Percentiles rank a stretch among this genome's conserved stretches.
Conservation (phyloP, 2,329 filamentous ascomycete species). For the Alternaria alternata region DNA sequence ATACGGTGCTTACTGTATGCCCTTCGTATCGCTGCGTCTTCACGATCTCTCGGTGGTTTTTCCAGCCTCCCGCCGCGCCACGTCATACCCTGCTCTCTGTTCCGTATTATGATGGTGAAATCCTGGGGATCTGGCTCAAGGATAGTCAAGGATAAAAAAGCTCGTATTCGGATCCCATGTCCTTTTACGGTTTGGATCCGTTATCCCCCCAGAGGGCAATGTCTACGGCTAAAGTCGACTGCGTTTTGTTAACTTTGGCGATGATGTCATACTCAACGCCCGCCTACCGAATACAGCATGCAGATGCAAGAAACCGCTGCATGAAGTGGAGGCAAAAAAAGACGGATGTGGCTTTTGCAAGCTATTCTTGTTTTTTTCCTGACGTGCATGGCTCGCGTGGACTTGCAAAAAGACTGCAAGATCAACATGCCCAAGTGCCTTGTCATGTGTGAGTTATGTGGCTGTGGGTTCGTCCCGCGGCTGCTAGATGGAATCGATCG, state of each 20-base stretch:
- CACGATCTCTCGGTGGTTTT: not conserved
- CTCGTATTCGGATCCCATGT: too few relatives aligned
- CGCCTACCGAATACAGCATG: not conserved
- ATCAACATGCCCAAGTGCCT: not conserved
- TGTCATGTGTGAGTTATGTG: not conserved
- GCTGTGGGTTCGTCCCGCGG: slow-evolving; percentile 1
- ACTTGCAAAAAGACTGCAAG: too few relatives aligned
- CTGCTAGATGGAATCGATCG: not conserved
- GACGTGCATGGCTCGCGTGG: too few relatives aligned
- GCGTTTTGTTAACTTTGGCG: too few relatives aligned
- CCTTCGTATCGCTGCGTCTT: not conserved
- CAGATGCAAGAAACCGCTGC: not conserved
- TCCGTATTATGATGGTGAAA: too few relatives aligned
- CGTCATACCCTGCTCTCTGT: not conserved
- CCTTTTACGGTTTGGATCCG: too few relatives aligned
- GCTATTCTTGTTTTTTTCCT: not conserved
- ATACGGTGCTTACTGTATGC: not conserved
- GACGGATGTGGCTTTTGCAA: not conserved
- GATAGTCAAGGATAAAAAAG: too few relatives aligned
- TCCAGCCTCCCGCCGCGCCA: not conserved
- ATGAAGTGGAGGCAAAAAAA: not conserved
- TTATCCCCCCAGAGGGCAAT: too few relatives aligned
- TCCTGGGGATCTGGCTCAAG: too few relatives aligned
- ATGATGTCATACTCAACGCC: too few relatives aligned
- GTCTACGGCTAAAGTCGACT: too few relatives aligned